Evolutionary conservation across 306 rosid genomes (phyloP), one percentile per base, ranked within the genome.

Genomic region (Cicer chorassanicum): DNA sequence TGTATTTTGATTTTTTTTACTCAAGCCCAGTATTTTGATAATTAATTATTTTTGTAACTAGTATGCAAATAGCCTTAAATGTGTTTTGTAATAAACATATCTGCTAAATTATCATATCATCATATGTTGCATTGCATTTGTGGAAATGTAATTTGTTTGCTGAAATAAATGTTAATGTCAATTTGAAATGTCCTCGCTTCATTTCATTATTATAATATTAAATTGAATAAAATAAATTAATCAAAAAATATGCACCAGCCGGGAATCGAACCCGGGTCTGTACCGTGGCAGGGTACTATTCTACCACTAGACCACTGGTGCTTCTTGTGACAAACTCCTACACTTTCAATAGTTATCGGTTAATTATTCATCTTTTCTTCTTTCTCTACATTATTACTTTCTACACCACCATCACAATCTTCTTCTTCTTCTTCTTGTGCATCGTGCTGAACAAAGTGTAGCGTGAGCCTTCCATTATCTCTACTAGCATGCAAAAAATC

Each of bases 401-500:
- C 83, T 0, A 14, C 48, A 3, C 73, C 72, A 21, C 43, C 3
- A 60, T 49, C 8, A 38, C 15, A 43, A 0, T 67, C 81, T 1
- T 66, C 49, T 7, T 71, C 77, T 14, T 68, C 85, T 1, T 86
- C 78, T 4, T 87, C 75, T 9, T 65, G 16, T 5, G 76, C 62
- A 42, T 86, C 54, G 29, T 87, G 78, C 9, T 82, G 87, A 86
- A 90, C 80, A 70, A 89, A 85, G 59, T 88, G 86, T 15, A 93
- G 84, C 80, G 77, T 91, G 50, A 93, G 67, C 51, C 97, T 90
- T 12, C 98, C 98, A 40, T 91, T 87, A 79, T 93, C 96, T 65
- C 98, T 86, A 74, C 77, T 81, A 43, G 98, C 97, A 81, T 82
- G 98, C 21, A 93, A 55, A 44, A 93, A 78, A 78, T 93, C 97